Evolutionary conservation across 2,329 filamentous ascomycete species (phyloP).

Genomic region (Aspergillus sp.): DNA sequence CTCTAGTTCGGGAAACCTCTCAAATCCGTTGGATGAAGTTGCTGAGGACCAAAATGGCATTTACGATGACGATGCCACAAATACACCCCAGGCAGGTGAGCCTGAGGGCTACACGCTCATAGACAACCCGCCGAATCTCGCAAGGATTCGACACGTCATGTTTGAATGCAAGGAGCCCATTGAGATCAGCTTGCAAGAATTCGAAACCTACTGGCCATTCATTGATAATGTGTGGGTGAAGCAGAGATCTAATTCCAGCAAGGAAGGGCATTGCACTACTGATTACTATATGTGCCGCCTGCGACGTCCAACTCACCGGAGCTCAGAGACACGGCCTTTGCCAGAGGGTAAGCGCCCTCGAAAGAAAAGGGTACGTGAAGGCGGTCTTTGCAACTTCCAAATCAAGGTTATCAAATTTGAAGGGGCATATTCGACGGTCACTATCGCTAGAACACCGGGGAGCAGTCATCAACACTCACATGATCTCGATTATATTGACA

Average conservation of each 20-base stretch:
- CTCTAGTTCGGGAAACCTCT: neutral
- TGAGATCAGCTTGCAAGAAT: conserved; percentile 47
- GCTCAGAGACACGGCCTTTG: conserved; percentile 41
- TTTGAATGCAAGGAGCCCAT: conserved; percentile 49
- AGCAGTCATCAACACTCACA: conserved; percentile 45
- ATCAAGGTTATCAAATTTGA: conserved; percentile 49
- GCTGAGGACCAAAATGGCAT: neutral
- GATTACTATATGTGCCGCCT: conserved; percentile 51
- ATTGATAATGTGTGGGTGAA: conserved; percentile 54
- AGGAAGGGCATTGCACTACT: conserved; percentile 43
- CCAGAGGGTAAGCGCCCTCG: conserved; percentile 48
- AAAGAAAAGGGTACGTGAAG: conserved; percentile 46
- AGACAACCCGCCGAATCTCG: conserved; percentile 45
- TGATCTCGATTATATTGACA: conserved; percentile 49
- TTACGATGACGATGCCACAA: neutral
- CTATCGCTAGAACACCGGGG: conserved; percentile 43
- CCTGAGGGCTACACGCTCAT: conserved; percentile 33
- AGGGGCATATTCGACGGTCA: conserved; percentile 45
- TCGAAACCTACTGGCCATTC: conserved; percentile 50
- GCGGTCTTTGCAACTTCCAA: conserved; percentile 48
- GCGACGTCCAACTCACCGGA: conserved; percentile 40
- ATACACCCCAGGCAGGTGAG: neutral
- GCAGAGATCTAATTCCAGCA: conserved; percentile 43
- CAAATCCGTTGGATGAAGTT: neutral
- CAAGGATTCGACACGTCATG: conserved; percentile 42